Evolutionary conservation across 2,329 filamentous ascomycete species (phyloP), one percentile per base, ranked within the genome.

Genomic region (Exophiala oligosperma): DNA sequence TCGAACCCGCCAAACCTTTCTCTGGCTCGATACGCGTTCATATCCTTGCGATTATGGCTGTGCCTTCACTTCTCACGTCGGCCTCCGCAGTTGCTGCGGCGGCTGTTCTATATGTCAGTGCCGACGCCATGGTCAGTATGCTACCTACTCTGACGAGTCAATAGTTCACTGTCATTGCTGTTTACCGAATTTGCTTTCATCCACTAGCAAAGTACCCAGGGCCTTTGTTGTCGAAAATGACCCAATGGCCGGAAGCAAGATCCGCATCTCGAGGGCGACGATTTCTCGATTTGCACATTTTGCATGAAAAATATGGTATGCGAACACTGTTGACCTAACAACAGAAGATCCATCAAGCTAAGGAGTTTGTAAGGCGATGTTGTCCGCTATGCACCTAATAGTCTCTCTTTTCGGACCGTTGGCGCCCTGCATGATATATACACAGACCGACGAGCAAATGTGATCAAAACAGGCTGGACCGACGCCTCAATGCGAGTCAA

Each of bases 171-270:
- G 48, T 38, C 17, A 17, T 70, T 2, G 43, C 49, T 2, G 40
- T 63, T 26, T 64, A 63, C 40, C 60, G 62, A n/a, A 35, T 65
- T 14, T 64, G 47, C 50, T 58, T 66, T 14, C 86, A 89, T 67
- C 85, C 86, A 2, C 73, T 89, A 8, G 80, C 84, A 17, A 84
- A 81, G 57, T 87, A 87, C 63, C 86, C 85, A 1, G 86, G 86
- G 1, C 87, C 86, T 0, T 74, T 86, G 49, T 69, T 87, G 43
- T 84, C 83, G 57, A 86, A 84, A 68, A 72, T 88, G 64, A 60
- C 55, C n/a, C 32, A 59, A 26, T 60, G 50, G 57, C 56, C 52
- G 85, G 85, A 43, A 51, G 56, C 57, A 52, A 58, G 65, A 70
- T 54, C 62, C 66, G 52, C 50, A 32, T 66, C 60, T 59, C 64